Percentiles rank a stretch among this genome's conserved stretches.
These are phyloP conservation scores for Candida rishiriensis DNA, from an alignment of 805 yeast species.

Conservation along the genomic window DNA sequence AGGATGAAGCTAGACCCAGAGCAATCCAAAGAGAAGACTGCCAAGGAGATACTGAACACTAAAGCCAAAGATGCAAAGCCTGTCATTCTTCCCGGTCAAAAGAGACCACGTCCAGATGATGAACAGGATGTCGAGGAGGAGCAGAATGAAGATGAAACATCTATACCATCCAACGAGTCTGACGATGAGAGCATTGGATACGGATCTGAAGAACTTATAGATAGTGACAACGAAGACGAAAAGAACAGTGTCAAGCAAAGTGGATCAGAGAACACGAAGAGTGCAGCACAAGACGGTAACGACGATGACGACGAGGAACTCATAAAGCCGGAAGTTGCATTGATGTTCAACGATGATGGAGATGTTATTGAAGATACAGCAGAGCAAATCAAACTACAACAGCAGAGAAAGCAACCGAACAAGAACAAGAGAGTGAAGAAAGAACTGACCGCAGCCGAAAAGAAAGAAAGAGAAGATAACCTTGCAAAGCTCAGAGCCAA, in stretches of 20 bases:
- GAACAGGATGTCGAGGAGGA: constrained; percentile 32
- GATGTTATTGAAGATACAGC: constrained; percentile 36
- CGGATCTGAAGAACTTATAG: constrained; percentile 8
- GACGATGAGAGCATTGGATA: constrained; percentile 18
- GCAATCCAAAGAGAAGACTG: constrained; percentile 41
- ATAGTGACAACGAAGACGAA: constrained; percentile 9
- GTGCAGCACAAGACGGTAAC: no score
- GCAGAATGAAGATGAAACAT: constrained; percentile 45
- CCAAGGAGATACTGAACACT: constrained; percentile 55
- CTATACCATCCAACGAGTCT: constrained; percentile 4
- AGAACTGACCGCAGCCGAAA: constrained; percentile 42
- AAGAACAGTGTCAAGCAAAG: neutral
- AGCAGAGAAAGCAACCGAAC: constrained; percentile 5
- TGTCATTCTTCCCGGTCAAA: constrained; percentile 34
- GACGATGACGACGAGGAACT: constrained; percentile 9
- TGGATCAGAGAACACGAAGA: no score
- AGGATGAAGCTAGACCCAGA: constrained; percentile 74
- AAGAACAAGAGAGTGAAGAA: constrained; percentile 17
- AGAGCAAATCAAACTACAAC: constrained; percentile 8
- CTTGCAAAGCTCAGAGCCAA: constrained; percentile 71
- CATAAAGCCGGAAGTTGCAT: constrained; percentile 15
- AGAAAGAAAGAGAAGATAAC: constrained; percentile 46
- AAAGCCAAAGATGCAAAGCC: constrained; percentile 51
- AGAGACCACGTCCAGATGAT: constrained; percentile 10
- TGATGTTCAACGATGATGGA: constrained; percentile 73